phyloP scores from a whole-genome alignment of 768 basidiomycete species.

The Mycena kentingensis region DNA sequence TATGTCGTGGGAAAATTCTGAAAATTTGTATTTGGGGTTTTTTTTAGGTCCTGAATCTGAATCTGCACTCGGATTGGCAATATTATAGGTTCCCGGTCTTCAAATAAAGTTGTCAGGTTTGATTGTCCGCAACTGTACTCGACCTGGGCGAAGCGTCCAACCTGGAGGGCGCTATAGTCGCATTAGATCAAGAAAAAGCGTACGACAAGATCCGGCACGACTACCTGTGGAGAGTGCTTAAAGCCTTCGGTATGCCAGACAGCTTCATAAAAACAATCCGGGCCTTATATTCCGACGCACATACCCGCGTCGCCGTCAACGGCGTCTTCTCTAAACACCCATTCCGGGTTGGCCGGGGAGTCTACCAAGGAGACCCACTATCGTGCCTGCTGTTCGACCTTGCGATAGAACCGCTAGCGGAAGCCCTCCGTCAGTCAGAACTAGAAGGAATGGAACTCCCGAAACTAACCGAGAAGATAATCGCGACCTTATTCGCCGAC shows the following conservation, averaged over 20 bases:
- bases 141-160: slow-evolving; percentile 1
- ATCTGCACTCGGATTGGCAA: too few species aligned
- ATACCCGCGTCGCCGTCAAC: slow-evolving; percentile 8
- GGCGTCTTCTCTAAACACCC: slow-evolving; percentile 11
- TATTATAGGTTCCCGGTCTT: too few species aligned
- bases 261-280: slow-evolving; percentile 16
- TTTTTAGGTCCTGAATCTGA: too few species aligned
- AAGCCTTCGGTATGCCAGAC: slow-evolving; percentile 7
- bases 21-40: too few species aligned
- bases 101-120: too few species aligned
- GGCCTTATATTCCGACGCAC: slow-evolving; percentile 15
- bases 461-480: slow-evolving; percentile 22
- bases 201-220: too few species aligned
- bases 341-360: slow-evolving; percentile 13
- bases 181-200: neutral
- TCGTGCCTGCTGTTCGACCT: slow-evolving; percentile 42
- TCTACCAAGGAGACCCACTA: slow-evolving; percentile 37
- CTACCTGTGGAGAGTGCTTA: too few species aligned
- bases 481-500: slow-evolving; percentile 41
- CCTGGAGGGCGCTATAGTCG: slow-evolving; percentile 5
- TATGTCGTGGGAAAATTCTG: too few species aligned
- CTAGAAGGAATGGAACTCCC: slow-evolving; percentile 28
- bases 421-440: slow-evolving; percentile 29
- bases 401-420: slow-evolving; percentile 42
- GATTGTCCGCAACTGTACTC: too few species aligned